Evolutionary conservation across 1,284 basidiomycete species (phyloP).

Genomic region (Phlebopus sp.): DNA sequence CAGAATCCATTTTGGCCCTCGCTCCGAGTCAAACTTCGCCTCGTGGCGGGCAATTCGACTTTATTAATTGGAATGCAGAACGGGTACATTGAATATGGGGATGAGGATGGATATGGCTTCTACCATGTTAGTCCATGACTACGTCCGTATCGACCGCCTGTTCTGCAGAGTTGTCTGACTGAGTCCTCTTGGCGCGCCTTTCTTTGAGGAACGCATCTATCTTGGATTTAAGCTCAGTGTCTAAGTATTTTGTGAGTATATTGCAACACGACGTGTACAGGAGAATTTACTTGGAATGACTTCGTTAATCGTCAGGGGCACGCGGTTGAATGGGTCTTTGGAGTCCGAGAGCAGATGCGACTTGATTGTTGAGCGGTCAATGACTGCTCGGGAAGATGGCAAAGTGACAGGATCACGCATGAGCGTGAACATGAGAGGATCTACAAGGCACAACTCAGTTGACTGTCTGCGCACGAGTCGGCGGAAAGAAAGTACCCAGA

Average conservation of each 20-base stretch:
- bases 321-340: slow-evolving; percentile 89
- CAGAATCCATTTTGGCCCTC: too few species aligned
- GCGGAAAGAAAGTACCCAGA: slow-evolving; percentile 56
- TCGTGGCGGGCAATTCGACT: neutral
- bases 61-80: slow-evolving; percentile 2
- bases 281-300: slow-evolving; percentile 61
- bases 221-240: slow-evolving; percentile 57
- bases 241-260: slow-evolving; percentile 30
- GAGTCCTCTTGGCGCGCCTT: slow-evolving; percentile 38
- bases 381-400: slow-evolving; percentile 76
- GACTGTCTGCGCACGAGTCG: neutral
- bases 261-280: neutral
- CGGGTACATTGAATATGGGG: slow-evolving; percentile 2
- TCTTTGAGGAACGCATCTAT: slow-evolving; percentile 62
- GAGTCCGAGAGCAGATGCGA: slow-evolving; percentile 90
- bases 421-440: slow-evolving; percentile 89
- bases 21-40: too few species aligned
- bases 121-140: slow-evolving; percentile 19
- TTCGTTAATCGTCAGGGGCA: slow-evolving; percentile 77
- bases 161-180: slow-evolving; percentile 16
- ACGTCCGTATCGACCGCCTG: slow-evolving; percentile 37
- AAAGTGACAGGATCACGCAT: slow-evolving; percentile 96
- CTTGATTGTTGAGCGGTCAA: slow-evolving; percentile 95
- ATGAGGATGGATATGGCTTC: neutral
- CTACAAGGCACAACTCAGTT: slow-evolving; percentile 38